Evolutionary conservation across 2,329 filamentous ascomycete species (phyloP).

Genomic region (Hymenoscyphus repandus): DNA sequence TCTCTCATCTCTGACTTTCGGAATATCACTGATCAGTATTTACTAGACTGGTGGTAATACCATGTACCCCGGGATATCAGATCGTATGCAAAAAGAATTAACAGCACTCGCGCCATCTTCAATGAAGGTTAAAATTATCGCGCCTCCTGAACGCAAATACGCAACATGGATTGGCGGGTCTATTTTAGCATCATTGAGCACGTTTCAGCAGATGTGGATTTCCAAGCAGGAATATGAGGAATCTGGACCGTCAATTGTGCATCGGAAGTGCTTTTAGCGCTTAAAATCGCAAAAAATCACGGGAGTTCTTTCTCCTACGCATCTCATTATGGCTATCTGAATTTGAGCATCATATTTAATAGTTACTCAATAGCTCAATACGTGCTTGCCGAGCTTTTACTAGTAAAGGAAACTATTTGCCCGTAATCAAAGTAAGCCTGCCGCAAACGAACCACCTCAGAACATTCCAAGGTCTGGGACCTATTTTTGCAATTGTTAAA

Average conservation of each 20-base stretch:
- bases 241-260: conserved; percentile 97
- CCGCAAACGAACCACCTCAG: too few species aligned
- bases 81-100: conserved; percentile 99
- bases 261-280: conserved; percentile 99
- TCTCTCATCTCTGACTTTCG: conserved; percentile 9
- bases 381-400: too few species aligned
- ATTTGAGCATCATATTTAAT: too few species aligned
- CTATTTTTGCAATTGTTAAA: too few species aligned
- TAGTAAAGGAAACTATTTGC: too few species aligned
- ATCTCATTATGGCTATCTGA: too few species aligned
- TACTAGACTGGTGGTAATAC: conserved; percentile 96
- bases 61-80: conserved; percentile 99
- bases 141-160: conserved; percentile 99
- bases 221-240: conserved; percentile 99
- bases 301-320: too few species aligned
- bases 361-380: too few species aligned
- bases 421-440: too few species aligned
- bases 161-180: conserved; percentile 99
- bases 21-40: conserved; percentile 15
- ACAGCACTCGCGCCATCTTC: conserved; percentile 97
- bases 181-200: conserved; percentile 97
- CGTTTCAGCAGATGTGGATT: conserved; percentile 99
- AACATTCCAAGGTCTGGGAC: too few species aligned
- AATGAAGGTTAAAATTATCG: conserved; percentile 99
- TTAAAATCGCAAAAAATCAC: too few species aligned